Base-by-base conservation (phyloP, 73 alveolate genomes). In the Paramecium sonneborni region DNA sequence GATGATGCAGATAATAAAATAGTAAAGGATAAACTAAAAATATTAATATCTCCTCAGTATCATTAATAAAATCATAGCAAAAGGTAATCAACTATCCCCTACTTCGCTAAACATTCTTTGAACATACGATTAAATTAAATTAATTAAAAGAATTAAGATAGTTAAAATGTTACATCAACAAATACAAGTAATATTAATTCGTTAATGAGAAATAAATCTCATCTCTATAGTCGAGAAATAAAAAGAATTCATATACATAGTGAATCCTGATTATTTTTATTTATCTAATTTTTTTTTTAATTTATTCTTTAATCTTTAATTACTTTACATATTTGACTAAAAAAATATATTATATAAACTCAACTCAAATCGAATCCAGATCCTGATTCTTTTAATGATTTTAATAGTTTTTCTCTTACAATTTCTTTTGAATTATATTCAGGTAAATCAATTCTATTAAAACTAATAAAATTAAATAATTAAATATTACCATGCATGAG, bases 361-460 rank as follows among this genome's bases (percentile, higher is more conserved):
- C 90, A 79, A 46, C 90, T 79, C 55, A 79, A 46, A 79, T 79
- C 90, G 41, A 79, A 79, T 79, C 90, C 90, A 18, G 44, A 79
- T 21, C 90, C 90, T 6, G 76, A 43, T 44, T 79, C 90, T 24
- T 46, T 79, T 44, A 79, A 79, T 20, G 90, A 79, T 79, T 44
- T 38, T 28, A 79, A 41, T 23, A 79, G 28, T 14, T 79, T 79
- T 24, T 79, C 90, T 46, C 90, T 79, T 20, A 79, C 90, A 12
- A 79, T 46, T 39, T 79, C 90, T 79, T 79, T 79, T 21, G 74
- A 79, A 20, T 38, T 30, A 23, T 79, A 79, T 39, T 79, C 90
- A 14, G 90, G 90, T 28, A 79, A 43, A 79, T 79, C 90, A 41
- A 79, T 79, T 9, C 90, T 26, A 46, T 79, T 79, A 44, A 79